Evolutionary conservation across 768 basidiomycete species (phyloP).

Genomic region (Boletus edulis): DNA sequence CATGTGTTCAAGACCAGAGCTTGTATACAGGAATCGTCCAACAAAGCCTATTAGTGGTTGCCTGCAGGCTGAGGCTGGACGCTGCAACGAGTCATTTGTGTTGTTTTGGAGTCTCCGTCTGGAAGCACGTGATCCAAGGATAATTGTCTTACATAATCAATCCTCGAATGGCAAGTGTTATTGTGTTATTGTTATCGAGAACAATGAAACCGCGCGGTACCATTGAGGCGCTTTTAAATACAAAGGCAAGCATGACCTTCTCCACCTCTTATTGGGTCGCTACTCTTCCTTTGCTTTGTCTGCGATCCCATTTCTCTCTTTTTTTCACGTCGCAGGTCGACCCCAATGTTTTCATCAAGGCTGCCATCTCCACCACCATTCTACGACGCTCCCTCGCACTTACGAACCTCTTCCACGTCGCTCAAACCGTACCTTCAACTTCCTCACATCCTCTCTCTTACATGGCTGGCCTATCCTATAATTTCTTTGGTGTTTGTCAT

Average conservation of each 20-base stretch:
- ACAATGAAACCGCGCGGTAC: slow-evolving; percentile 12
- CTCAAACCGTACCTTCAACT: slow-evolving; percentile 85
- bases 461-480: slow-evolving; percentile 91
- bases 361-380: slow-evolving; percentile 47
- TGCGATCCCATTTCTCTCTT: slow-evolving; percentile 8
- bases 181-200: slow-evolving; percentile 33
- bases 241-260: slow-evolving; percentile 21
- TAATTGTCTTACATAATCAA: slow-evolving; percentile 4
- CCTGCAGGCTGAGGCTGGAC: no score
- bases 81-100: no score
- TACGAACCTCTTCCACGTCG: slow-evolving; percentile 27
- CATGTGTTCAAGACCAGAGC: no score
- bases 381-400: slow-evolving; percentile 51
- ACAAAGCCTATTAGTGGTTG: no score
- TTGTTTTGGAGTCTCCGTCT: no score
- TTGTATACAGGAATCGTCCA: no score
- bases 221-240: slow-evolving; percentile 3
- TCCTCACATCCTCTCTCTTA: slow-evolving; percentile 77
- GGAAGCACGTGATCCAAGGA: slow-evolving; percentile 1
- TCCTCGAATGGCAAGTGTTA: slow-evolving; percentile 25
- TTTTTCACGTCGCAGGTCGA: slow-evolving; percentile 38
- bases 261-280: slow-evolving; percentile 13
- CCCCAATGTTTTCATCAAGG: slow-evolving; percentile 32
- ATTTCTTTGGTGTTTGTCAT: slow-evolving; percentile 86
- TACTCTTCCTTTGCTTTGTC: slow-evolving; percentile 8